Percentiles rank a stretch among this genome's conserved stretches.
Conservation (phyloP, 371 early-diverging fungal species). For the Sporodiniella umbellata region DNA sequence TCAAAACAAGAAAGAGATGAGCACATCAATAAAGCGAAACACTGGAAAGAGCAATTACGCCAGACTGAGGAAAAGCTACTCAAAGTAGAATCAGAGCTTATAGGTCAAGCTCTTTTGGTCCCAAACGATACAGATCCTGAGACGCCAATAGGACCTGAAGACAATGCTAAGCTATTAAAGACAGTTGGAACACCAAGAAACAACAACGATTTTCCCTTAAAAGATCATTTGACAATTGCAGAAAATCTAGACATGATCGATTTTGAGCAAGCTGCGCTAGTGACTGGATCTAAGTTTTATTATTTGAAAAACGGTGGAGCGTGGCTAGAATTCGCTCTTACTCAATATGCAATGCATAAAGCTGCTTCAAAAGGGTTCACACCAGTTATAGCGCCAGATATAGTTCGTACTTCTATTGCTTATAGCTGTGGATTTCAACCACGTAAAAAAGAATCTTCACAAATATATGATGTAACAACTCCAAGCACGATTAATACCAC, state of each 20-base stretch:
- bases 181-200: slow-evolving; percentile 36
- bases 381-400: slow-evolving; percentile 82
- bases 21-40: slow-evolving; percentile 17
- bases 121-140: slow-evolving; percentile 72
- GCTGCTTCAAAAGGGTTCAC: slow-evolving; percentile 70
- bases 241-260: slow-evolving; percentile 69
- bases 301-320: slow-evolving; percentile 83
- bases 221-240: slow-evolving; percentile 73
- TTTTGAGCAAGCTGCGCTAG: slow-evolving; percentile 79
- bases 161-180: slow-evolving; percentile 52
- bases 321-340: slow-evolving; percentile 80
- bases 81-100: slow-evolving; percentile 9
- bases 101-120: slow-evolving; percentile 50
- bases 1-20: slow-evolving; percentile 8
- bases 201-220: slow-evolving; percentile 20
- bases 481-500: slow-evolving; percentile 6
- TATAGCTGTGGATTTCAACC: slow-evolving; percentile 93
- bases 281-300: slow-evolving; percentile 86
- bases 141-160: slow-evolving; percentile 68
- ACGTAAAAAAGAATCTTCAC: slow-evolving; percentile 69
- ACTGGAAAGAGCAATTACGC: slow-evolving; percentile 20
- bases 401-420: slow-evolving; percentile 76
- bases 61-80: slow-evolving; percentile 9
- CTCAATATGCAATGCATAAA: slow-evolving; percentile 84
- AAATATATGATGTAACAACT: slow-evolving; percentile 73